Conservation (phyloP, 169 alveolate genomes). For the Eimeria falciformis region DNA sequence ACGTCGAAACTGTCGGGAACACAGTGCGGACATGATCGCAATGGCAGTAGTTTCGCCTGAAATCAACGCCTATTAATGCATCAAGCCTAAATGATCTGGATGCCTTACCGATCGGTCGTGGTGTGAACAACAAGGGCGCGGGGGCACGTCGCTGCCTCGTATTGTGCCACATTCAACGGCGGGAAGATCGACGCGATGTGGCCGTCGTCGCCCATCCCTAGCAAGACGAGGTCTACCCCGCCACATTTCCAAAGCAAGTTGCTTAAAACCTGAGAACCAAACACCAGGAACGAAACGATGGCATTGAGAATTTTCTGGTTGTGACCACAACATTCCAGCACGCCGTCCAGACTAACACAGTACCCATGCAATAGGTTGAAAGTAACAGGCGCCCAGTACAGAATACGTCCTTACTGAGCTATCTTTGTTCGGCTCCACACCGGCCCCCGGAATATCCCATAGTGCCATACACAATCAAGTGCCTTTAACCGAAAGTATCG, state of each 20-base stretch:
- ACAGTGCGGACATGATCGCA: not conserved
- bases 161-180: slow-evolving; percentile 47
- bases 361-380: too few species aligned
- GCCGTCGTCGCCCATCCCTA: slow-evolving; percentile 79
- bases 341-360: too few species aligned
- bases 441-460: too few species aligned
- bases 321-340: too few species aligned
- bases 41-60: not conserved
- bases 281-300: not conserved
- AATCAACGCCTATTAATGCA: not conserved
- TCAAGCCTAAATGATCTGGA: not conserved
- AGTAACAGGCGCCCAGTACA: too few species aligned
- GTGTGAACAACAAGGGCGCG: slow-evolving; percentile 61
- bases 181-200: slow-evolving; percentile 79
- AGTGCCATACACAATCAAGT: too few species aligned
- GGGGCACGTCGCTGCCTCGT: slow-evolving; percentile 49
- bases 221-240: slow-evolving; percentile 70
- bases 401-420: too few species aligned
- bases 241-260: slow-evolving; percentile 68
- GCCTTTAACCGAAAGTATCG: not conserved
- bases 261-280: slow-evolving; percentile 44
- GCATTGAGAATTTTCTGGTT: too few species aligned
- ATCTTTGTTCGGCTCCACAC: too few species aligned
- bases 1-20: slow-evolving; percentile 79
- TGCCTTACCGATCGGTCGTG: slow-evolving; percentile 44